These are phyloP conservation scores for Capronia epimyces DNA, from an alignment of 2,329 filamentous ascomycete species.

Conservation along the genomic window DNA sequence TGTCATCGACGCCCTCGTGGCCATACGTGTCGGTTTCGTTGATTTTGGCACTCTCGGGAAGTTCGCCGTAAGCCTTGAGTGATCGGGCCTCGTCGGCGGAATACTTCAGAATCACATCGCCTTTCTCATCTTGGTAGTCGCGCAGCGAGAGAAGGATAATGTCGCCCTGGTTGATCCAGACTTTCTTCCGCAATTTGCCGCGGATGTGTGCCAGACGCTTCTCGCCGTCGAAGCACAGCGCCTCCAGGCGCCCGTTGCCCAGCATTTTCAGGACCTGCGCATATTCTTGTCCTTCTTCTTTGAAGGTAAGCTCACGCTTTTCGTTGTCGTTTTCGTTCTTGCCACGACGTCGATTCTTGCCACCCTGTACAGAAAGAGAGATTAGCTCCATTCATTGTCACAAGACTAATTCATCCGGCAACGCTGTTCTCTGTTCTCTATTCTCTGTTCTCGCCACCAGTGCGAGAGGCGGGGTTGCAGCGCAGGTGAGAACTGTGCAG, in stretches of 20 bases:
- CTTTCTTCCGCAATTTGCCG: constrained; percentile 98
- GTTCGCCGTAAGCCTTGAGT: constrained; percentile 93
- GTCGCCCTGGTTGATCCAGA: constrained; percentile 98
- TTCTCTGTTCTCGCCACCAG: background rate
- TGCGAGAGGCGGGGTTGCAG: too few relatives aligned
- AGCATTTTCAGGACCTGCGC: constrained; percentile 93
- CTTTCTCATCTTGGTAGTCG: constrained; percentile 92
- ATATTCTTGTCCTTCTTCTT: constrained; percentile 93
- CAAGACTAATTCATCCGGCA: too few relatives aligned
- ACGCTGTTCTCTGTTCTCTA: too few relatives aligned
- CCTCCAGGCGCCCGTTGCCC: constrained; percentile 88
- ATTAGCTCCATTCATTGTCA: background rate
- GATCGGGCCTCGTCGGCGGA: constrained; percentile 89
- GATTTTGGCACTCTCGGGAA: constrained; percentile 97
- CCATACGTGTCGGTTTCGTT: constrained; percentile 97
- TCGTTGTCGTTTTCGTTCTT: constrained; percentile 99
- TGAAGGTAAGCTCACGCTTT: constrained; percentile 97
- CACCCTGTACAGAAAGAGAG: constrained; percentile 58
- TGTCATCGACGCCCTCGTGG: constrained; percentile 89
- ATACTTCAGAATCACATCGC: constrained; percentile 92
- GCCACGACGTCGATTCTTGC: constrained; percentile 96
- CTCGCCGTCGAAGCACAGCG: constrained; percentile 89
- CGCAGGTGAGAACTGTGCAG: background rate
- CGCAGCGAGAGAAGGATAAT: constrained; percentile 84
- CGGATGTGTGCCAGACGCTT: constrained; percentile 81